Evolutionary conservation across 768 basidiomycete genomes (phyloP).

Genomic region (Gautieria morchelliformis): DNA sequence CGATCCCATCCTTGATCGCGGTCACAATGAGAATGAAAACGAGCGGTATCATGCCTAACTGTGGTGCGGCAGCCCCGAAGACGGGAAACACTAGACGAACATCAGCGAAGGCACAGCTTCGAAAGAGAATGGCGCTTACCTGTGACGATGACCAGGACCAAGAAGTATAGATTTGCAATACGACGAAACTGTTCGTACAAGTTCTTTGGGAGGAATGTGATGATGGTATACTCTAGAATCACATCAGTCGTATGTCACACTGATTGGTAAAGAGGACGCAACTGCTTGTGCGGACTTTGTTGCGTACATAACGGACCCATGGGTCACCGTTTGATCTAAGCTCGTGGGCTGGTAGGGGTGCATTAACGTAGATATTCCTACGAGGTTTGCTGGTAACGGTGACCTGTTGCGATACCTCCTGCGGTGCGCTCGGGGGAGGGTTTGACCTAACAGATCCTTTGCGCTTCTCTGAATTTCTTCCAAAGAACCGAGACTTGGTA

Average conservation of each 20-base stretch:
- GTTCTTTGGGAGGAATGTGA: slow-evolving; percentile 92
- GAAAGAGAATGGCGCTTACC: slow-evolving; percentile 29
- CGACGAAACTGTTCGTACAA: slow-evolving; percentile 91
- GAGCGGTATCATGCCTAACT: slow-evolving; percentile 76
- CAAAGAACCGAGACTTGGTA: slow-evolving; percentile 46
- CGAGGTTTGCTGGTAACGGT: slow-evolving; percentile 17
- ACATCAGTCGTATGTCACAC: not conserved
- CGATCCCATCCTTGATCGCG: slow-evolving; percentile 90
- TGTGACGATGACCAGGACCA: slow-evolving; percentile 73
- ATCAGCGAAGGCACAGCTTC: slow-evolving; percentile 9
- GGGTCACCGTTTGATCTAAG: slow-evolving; percentile 70
- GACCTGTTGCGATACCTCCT: not conserved
- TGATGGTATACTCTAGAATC: slow-evolving; percentile 68
- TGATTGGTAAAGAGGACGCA: slow-evolving; percentile 24
- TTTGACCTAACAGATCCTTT: slow-evolving; percentile 18
- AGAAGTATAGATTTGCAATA: slow-evolving; percentile 89
- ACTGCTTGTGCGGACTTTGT: slow-evolving; percentile 94
- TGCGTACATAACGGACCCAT: slow-evolving; percentile 67
- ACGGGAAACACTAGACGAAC: slow-evolving; percentile 63
- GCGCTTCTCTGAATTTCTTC: slow-evolving; percentile 32
- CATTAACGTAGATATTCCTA: slow-evolving; percentile 77
- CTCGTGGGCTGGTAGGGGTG: slow-evolving; percentile 53
- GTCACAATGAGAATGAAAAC: slow-evolving; percentile 83
- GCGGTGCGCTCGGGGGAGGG: slow-evolving; percentile 10
- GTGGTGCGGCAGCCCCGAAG: slow-evolving; percentile 80